Evolutionary conservation across 2,329 filamentous ascomycete species (phyloP).

Genomic region (Pseudogymnoascus sp.): DNA sequence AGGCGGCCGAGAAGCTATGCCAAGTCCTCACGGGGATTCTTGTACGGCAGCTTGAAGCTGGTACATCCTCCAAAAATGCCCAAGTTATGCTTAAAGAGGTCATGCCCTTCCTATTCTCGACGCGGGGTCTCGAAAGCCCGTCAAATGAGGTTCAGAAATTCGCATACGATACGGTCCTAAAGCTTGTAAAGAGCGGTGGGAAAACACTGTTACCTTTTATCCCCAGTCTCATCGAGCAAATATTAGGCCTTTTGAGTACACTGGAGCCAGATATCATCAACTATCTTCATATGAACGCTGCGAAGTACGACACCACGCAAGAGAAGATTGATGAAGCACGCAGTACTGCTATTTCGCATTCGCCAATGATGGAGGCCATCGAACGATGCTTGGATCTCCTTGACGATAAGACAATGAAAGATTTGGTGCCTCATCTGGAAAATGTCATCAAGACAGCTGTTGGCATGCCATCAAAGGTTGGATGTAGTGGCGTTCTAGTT

Average conservation of each 20-base stretch:
- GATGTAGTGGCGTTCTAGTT: slow-evolving; percentile 75
- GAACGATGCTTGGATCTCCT: slow-evolving; percentile 80
- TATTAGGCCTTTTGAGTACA: slow-evolving; percentile 75
- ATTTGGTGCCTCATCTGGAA: slow-evolving; percentile 65
- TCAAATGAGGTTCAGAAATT: slow-evolving; percentile 83
- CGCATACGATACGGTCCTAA: slow-evolving; percentile 71
- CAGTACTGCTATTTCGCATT: slow-evolving; percentile 71
- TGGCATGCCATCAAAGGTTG: slow-evolving; percentile 89
- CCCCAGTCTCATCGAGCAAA: slow-evolving; percentile 69
- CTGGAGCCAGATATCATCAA: slow-evolving; percentile 86
- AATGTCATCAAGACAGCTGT: slow-evolving; percentile 76
- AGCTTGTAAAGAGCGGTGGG: slow-evolving; percentile 86
- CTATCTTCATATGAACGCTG: slow-evolving; percentile 83
- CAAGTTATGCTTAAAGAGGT: slow-evolving; percentile 77
- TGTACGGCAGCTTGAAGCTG: slow-evolving; percentile 76
- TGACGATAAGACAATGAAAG: slow-evolving; percentile 68
- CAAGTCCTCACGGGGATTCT: slow-evolving; percentile 77
- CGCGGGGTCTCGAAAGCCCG: slow-evolving; percentile 80
- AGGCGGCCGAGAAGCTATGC: slow-evolving; percentile 73
- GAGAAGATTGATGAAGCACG: slow-evolving; percentile 86
- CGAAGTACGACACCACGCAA: slow-evolving; percentile 73
- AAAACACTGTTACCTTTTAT: slow-evolving; percentile 72
- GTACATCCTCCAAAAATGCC: slow-evolving; percentile 60
- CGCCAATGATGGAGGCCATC: slow-evolving; percentile 86
- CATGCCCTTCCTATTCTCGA: slow-evolving; percentile 81